Base-by-base conservation (phyloP, 108 stramenopile genomes). In the Conticribra guillardii region DNA sequence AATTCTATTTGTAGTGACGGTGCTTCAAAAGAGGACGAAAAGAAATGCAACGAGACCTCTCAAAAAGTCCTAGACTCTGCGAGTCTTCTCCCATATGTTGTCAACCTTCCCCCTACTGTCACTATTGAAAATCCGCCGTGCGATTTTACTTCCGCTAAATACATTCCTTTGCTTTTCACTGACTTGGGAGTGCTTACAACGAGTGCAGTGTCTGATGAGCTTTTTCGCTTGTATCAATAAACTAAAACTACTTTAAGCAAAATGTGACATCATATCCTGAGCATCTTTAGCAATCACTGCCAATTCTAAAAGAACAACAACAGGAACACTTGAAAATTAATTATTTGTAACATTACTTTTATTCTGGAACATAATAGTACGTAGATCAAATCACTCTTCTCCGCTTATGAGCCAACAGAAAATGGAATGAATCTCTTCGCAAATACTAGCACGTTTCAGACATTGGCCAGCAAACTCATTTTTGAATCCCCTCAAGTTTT, bases 161-260 rank as follows among this genome's bases (percentile, higher is more conserved):
- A 92, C 64, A 99, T 99, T 71, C 96, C 96, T 1, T 83, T 99
- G 50, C 83, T 99, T 29, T 99, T 99, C 75, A 99, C 98, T 4
- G 98, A 99, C 68, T 74, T 99, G 46, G 98, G 98, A 16, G 96
- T 98, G 1, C 79, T 98, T 37, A 99, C 98, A 21, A 97, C 98
- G 2, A 96, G 97, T 54, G 98, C 98, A 23, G 96, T 99, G 5
- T 97, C 97, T 1, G 97, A 99, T 80, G 97, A 99, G 60, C 77
- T 98, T 28, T 98, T 99, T 74, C 84, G 96, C 3, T 68, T 99
- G 32, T 98, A 99, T 88, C 93, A 95, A 73, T 96, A 89, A 53
- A 4, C 8, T 29, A 22, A 22, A 59, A 59, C 14, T 8, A 1
- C 5, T 37, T 59, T 14, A 1, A 18, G 4, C 1, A 47, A 4